Percentiles rank a stretch among this genome's conserved stretches.
Evolutionary conservation across 106 monocot genomes (phyloP).

Genomic region (Platanthera zijinensis): DNA sequence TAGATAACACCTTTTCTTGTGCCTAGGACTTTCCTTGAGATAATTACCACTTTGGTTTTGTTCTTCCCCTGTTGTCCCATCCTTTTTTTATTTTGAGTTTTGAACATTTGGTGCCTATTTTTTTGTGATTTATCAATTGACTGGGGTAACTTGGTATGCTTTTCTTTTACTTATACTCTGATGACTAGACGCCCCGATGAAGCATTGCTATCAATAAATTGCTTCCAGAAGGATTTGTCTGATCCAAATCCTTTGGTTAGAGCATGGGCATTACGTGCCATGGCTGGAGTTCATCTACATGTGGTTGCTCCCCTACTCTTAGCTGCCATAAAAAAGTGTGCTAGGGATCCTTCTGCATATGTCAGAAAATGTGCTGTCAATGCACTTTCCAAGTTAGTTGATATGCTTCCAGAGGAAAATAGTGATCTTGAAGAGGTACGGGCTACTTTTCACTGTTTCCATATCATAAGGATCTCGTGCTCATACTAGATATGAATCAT

Average conservation of each 20-base stretch:
- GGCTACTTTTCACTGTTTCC: not conserved
- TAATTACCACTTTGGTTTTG: not conserved
- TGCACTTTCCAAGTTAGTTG: slow-evolving; percentile 80
- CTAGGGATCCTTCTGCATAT: slow-evolving; percentile 88
- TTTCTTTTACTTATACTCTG: not conserved
- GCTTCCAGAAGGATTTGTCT: slow-evolving; percentile 92
- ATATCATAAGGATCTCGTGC: not conserved
- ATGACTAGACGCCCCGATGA: slow-evolving; percentile 77
- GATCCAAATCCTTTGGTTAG: slow-evolving; percentile 90
- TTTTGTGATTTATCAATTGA: not conserved
- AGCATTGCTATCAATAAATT: slow-evolving; percentile 91
- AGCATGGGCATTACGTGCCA: slow-evolving; percentile 87
- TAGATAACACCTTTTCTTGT: not conserved
- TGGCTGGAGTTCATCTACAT: slow-evolving; percentile 88
- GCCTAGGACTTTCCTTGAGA: not conserved
- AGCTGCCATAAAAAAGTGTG: slow-evolving; percentile 68
- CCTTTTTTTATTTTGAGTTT: not conserved
- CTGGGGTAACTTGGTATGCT: not conserved
- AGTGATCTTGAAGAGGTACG: slow-evolving; percentile 62
- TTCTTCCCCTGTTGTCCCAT: not conserved
- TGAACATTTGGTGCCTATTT: not conserved
- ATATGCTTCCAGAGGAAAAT: slow-evolving; percentile 71
- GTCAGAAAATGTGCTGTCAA: slow-evolving; percentile 93
- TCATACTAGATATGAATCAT: too few relatives aligned
- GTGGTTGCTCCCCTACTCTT: slow-evolving; percentile 67